A percentile compares a stretch with the other conserved stretches of the same genome.
Evolutionary conservation across 2,329 filamentous ascomycete genomes (phyloP).

Genomic region (Scytalidium sp.): DNA sequence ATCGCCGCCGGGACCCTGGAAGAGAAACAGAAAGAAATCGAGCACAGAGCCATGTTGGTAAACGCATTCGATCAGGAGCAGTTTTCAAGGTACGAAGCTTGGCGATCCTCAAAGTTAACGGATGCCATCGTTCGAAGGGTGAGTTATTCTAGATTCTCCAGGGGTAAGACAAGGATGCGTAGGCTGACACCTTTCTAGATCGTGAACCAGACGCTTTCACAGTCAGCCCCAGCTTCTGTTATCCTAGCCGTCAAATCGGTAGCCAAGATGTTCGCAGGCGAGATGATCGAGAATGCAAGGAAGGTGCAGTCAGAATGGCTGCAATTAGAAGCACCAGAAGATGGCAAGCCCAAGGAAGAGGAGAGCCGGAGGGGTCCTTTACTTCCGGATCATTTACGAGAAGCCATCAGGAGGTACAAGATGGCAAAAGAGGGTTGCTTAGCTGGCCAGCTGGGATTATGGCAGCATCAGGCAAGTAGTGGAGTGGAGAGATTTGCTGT

Average conservation of each 20-base stretch:
- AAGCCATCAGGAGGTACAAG: slow-evolving; percentile 69
- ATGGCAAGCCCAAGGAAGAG: slow-evolving; percentile 24
- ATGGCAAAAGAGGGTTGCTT: slow-evolving; percentile 56
- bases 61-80: slow-evolving; percentile 64
- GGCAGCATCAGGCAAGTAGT: slow-evolving; percentile 58
- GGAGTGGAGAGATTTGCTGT: slow-evolving; percentile 55
- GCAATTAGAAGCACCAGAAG: slow-evolving; percentile 37
- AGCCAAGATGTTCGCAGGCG: slow-evolving; percentile 73
- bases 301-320: slow-evolving; percentile 70
- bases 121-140: slow-evolving; percentile 68
- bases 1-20: slow-evolving; percentile 63
- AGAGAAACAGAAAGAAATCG: slow-evolving; percentile 61
- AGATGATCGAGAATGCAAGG: slow-evolving; percentile 70
- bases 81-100: slow-evolving; percentile 67
- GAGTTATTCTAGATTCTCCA: slow-evolving; percentile 23
- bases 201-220: slow-evolving; percentile 77
- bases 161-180: neutral
- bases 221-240: slow-evolving; percentile 71
- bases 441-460: slow-evolving; percentile 56
- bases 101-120: slow-evolving; percentile 65
- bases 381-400: slow-evolving; percentile 70
- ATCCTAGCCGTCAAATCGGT: slow-evolving; percentile 74
- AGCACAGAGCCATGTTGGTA: slow-evolving; percentile 58
- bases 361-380: slow-evolving; percentile 53
- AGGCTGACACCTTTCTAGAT: slow-evolving; percentile 41